Evolutionary conservation across 495 filamentous ascomycete species (phyloP).

Genomic region (Cladorrhinum samala): DNA sequence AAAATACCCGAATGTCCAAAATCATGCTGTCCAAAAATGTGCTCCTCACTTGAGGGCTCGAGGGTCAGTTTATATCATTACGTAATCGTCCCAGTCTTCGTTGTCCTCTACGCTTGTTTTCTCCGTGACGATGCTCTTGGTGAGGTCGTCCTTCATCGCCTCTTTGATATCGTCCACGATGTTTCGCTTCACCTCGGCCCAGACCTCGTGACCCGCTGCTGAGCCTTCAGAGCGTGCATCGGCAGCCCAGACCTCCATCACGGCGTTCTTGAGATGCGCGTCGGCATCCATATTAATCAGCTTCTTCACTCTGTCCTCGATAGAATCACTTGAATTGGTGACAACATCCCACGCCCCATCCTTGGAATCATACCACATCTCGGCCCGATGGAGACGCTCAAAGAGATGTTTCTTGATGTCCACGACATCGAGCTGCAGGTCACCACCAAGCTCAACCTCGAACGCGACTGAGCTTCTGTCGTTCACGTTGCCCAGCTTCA

Average conservation of each 20-base stretch:
- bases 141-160: too few species aligned
- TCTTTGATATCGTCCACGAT: too few species aligned
- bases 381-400: conserved; percentile 33
- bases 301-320: conserved; percentile 25
- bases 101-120: not conserved
- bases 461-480: conserved; percentile 13
- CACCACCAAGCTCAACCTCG: conserved; percentile 26
- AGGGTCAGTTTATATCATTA: conserved; percentile 12
- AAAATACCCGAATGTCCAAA: not conserved
- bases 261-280: conserved; percentile 29
- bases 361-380: conserved; percentile 39
- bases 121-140: too few species aligned
- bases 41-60: not conserved
- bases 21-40: not conserved
- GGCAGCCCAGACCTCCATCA: conserved; percentile 41
- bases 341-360: conserved; percentile 35
- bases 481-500: conserved; percentile 14
- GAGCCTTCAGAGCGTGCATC: conserved; percentile 23
- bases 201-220: conserved; percentile 15
- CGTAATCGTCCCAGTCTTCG: conserved; percentile 16
- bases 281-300: conserved; percentile 31
- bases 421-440: conserved; percentile 31
- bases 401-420: conserved; percentile 23
- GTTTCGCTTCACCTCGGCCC: conserved; percentile 8
- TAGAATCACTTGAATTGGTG: conserved; percentile 9